Conservation (phyloP, 768 basidiomycete species). For the Rhodosporidiobolus sp. region DNA sequence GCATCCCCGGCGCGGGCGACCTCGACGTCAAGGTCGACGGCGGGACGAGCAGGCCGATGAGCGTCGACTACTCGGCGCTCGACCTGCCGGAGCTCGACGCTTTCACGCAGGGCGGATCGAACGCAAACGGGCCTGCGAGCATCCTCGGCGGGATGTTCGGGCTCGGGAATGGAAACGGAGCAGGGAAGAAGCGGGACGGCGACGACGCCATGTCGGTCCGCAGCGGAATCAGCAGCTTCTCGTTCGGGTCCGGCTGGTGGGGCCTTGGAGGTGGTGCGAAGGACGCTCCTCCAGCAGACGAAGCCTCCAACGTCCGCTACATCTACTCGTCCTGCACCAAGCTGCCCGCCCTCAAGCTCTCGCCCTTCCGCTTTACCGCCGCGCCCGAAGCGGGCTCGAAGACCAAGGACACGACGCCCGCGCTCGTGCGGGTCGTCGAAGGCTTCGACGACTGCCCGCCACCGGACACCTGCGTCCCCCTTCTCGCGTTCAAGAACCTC, state of each 20-base stretch:
- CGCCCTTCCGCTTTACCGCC: conserved; percentile 25
- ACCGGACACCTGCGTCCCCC: conserved; percentile 66
- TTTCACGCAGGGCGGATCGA: background rate
- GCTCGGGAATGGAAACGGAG: background rate
- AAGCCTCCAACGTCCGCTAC: conserved; percentile 72
- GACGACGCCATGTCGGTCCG: conserved; percentile 15
- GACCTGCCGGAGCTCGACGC: conserved; percentile 38
- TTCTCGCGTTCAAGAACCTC: conserved; percentile 81
- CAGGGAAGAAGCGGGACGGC: conserved; percentile 1
- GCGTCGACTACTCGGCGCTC: conserved; percentile 59
- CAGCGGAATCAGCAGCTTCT: conserved; percentile 62
- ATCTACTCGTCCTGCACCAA: conserved; percentile 88
- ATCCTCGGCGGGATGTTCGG: conserved; percentile 22
- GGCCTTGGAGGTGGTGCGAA: conserved; percentile 40
- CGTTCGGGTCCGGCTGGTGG: conserved; percentile 74
- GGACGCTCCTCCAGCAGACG: conserved; percentile 10
- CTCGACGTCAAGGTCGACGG: conserved; percentile 72
- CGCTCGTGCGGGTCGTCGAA: conserved; percentile 56
- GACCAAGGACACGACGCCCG: conserved; percentile 3
- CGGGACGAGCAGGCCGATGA: conserved; percentile 69
- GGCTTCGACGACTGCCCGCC: conserved; percentile 67
- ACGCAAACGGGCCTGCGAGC: background rate
- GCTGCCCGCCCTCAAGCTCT: conserved; percentile 64
- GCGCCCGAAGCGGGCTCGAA: background rate
- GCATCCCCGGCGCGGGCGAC: conserved; percentile 66